Percentiles rank a stretch among this genome's conserved stretches.
These are phyloP conservation scores for Cyclocybe cylindracea DNA, from an alignment of 768 basidiomycete genomes.

Conservation along the genomic window DNA sequence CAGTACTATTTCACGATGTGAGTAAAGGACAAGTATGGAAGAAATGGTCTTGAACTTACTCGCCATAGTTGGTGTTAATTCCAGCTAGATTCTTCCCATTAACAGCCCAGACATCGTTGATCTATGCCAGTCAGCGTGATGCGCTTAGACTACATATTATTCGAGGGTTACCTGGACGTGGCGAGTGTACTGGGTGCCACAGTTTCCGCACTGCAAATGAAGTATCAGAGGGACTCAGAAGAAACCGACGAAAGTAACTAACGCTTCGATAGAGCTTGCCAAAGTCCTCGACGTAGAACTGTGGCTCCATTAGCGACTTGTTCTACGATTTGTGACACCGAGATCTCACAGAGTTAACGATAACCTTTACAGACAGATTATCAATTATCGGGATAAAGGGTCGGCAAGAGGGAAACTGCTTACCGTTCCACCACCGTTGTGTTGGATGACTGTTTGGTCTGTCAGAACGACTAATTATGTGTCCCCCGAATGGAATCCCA, in stretches of 20 bases:
- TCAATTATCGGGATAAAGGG: not conserved
- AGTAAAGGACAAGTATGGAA: not conserved
- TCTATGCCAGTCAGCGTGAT: not conserved
- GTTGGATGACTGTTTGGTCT: constrained; percentile 28
- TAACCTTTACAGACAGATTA: constrained; percentile 15
- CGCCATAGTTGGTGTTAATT: constrained; percentile 6
- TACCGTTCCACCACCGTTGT: constrained; percentile 35
- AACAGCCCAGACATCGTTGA: constrained; percentile 1
- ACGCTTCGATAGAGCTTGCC: constrained; percentile 40
- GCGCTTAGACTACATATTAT: not conserved
- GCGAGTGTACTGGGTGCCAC: constrained; percentile 1
- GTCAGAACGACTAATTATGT: not conserved
- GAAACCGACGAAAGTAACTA: not conserved
- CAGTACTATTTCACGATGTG: not conserved
- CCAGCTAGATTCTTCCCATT: not conserved
- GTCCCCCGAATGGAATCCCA: not conserved
- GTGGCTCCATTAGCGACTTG: not conserved
- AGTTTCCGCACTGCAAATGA: not conserved
- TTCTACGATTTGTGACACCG: not conserved
- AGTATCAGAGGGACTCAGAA: not conserved
- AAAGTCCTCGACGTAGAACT: constrained; percentile 43
- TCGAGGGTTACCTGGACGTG: not conserved
- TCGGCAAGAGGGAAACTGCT: not conserved
- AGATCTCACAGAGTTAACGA: constrained; percentile 35
- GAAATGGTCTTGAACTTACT: not conserved